Conservation (phyloP, 441 rosid species). For the Bruguiera hainesii region DNA sequence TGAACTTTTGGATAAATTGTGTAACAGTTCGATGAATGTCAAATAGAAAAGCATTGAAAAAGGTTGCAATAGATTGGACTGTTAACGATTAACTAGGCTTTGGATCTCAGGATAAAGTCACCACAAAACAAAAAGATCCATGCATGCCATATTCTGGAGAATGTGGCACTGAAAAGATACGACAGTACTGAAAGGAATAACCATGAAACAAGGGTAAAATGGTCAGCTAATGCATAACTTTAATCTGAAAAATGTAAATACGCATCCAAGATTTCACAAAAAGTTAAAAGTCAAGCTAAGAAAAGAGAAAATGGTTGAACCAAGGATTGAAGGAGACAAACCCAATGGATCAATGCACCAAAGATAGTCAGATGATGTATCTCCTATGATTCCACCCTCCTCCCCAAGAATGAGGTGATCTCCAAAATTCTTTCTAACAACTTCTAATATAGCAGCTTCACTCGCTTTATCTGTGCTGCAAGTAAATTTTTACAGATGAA, state of each 20-base stretch:
- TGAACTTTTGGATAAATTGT: too few relatives aligned
- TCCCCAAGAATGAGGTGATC: slow-evolving; percentile 96
- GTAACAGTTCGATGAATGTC: too few relatives aligned
- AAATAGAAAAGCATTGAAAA: neutral
- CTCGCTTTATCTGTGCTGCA: slow-evolving; percentile 91
- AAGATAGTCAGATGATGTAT: slow-evolving; percentile 76
- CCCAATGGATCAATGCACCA: slow-evolving; percentile 99
- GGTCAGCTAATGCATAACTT: neutral
- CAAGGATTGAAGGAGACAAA: slow-evolving; percentile 31
- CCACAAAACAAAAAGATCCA: neutral
- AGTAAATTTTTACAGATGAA: slow-evolving; percentile 21
- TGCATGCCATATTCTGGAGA: neutral
- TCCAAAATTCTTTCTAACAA: slow-evolving; percentile 62
- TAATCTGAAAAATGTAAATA: neutral
- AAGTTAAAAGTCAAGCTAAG: neutral
- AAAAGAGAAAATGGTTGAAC: neutral
- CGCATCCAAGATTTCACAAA: neutral
- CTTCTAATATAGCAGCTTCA: slow-evolving; percentile 82
- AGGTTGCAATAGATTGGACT: neutral
- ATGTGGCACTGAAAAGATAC: too few relatives aligned
- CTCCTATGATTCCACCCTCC: slow-evolving; percentile 91
- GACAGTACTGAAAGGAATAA: neutral
- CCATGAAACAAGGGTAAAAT: neutral
- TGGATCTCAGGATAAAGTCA: neutral
- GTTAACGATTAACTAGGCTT: neutral